Base-by-base conservation (phyloP, 1,284 basidiomycete genomes). In the Ceratobasidium sp. region DNA sequence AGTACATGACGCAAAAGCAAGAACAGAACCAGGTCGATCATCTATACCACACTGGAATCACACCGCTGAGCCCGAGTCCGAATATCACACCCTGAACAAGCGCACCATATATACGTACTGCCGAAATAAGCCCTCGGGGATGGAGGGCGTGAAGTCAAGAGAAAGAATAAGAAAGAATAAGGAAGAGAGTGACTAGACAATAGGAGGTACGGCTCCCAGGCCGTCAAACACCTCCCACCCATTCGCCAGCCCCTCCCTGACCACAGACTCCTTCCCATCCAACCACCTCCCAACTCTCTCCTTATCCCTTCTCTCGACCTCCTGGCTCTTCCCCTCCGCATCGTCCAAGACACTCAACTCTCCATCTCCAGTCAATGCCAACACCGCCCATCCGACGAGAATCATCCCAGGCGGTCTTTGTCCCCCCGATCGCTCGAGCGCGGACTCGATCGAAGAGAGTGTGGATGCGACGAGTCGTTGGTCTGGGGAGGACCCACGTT, bases 351-450 rank as follows among this genome's bases (percentile, higher is more conserved):
- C 83, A 54, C 81, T 82, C 51, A 87, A 83, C 47, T 86, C 84
- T 1, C 88, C 88, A 62, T 82, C 78, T 0, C 87, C 87, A 51
- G 86, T 84, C 44, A 89, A 80, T 29, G 85, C 84, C 29, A 89
- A 79, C 15, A 85, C 86, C 5, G 92, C 88, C 97, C 97, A 99
- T 0, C 97, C 97, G 76, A 99, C 88, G 29, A 98, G 87, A 80
- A 99, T 93, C 93, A 99, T 97, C 1, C 96, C 97, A 0, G 97
- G 97, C 5, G 97, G 96, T 31, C 97, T 84, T 81, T 98, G 96
- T 79, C 96, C 94, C 4, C 95, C 94, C 6, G 86, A 84, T 71
- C 87, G 88, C 75, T 92, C 90, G 79, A 99, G 81, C 0, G 93
- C 95, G 15, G 84, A 84, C 6, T 88, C 88, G 50, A 99, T 90